Conservation (phyloP, 2,329 filamentous ascomycete genomes). For the Venturiaceae sp. region DNA sequence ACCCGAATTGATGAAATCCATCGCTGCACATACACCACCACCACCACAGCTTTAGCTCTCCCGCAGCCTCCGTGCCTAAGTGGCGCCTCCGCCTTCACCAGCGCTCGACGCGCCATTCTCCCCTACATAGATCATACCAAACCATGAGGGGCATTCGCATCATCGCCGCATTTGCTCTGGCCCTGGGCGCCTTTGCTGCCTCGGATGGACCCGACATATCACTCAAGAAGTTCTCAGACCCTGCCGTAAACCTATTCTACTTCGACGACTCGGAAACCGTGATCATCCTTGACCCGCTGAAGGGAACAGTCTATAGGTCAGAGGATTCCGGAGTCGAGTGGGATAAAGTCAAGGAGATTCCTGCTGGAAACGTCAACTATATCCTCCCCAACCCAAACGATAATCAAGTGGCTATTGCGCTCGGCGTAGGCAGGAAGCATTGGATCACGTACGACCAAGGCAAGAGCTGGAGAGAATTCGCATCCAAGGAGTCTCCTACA, state of each 20-base stretch:
- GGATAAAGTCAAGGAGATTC: conserved; percentile 54
- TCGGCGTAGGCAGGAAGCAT: conserved; percentile 61
- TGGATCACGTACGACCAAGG: conserved; percentile 79
- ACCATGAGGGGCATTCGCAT: conserved; percentile 3
- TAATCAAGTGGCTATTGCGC: conserved; percentile 65
- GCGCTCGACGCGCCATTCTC: neutral
- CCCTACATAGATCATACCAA: neutral
- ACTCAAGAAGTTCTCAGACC: conserved; percentile 47
- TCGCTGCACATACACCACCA: neutral
- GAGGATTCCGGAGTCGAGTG: conserved; percentile 72
- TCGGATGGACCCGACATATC: conserved; percentile 57
- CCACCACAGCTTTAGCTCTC: neutral
- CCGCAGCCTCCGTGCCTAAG: neutral
- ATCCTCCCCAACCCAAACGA: conserved; percentile 74
- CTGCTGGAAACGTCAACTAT: conserved; percentile 50
- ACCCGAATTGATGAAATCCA: neutral
- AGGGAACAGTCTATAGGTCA: conserved; percentile 64
- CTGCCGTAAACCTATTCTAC: conserved; percentile 67
- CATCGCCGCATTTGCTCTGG: conserved; percentile 33
- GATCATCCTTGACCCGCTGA: conserved; percentile 59
- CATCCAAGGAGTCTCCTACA: conserved; percentile 41
- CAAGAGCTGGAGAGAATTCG: conserved; percentile 69
- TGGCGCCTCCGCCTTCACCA: neutral
- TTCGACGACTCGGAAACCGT: conserved; percentile 83
- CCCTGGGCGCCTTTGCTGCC: conserved; percentile 34